These are phyloP conservation scores for Blastocystis sp. DNA, from an alignment of 352 stramenopile species.

Conservation along the genomic window DNA sequence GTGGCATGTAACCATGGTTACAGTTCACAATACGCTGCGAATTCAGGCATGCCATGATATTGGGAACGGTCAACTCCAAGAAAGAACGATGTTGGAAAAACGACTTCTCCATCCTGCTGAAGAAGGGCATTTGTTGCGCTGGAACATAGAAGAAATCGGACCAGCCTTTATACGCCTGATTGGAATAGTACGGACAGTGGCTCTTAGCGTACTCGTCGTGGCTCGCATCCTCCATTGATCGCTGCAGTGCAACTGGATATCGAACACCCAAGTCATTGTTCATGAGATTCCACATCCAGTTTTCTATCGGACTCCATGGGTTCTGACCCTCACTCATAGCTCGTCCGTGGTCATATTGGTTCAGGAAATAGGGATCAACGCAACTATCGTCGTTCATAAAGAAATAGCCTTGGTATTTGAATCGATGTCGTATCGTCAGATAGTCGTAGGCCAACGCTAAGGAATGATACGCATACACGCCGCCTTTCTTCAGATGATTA, in stretches of 20 bases:
- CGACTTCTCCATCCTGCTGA: not conserved
- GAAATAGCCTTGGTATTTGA: conserved; percentile 3
- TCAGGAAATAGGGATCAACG: not conserved
- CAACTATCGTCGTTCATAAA: conserved; percentile 2
- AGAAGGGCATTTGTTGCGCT: not conserved
- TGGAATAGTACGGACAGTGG: not conserved
- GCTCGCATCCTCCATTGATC: not conserved
- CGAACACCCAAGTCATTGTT: not conserved
- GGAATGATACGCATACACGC: conserved; percentile 9
- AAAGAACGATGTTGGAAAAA: not conserved
- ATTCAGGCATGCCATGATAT: not conserved
- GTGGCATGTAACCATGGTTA: not conserved
- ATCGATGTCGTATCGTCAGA: not conserved
- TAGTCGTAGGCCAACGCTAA: not conserved
- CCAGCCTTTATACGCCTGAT: not conserved
- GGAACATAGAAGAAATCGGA: not conserved
- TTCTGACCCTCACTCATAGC: not conserved
- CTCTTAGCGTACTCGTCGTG: not conserved
- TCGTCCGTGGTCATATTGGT: not conserved
- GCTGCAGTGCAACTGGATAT: not conserved
- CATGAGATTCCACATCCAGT: not conserved
- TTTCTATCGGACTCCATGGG: not conserved
- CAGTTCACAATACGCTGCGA: not conserved
- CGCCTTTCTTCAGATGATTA: not conserved
- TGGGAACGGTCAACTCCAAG: not conserved